phyloP scores from a whole-genome alignment of 2,329 filamentous ascomycete species.

The Epichloe sylvatica region DNA sequence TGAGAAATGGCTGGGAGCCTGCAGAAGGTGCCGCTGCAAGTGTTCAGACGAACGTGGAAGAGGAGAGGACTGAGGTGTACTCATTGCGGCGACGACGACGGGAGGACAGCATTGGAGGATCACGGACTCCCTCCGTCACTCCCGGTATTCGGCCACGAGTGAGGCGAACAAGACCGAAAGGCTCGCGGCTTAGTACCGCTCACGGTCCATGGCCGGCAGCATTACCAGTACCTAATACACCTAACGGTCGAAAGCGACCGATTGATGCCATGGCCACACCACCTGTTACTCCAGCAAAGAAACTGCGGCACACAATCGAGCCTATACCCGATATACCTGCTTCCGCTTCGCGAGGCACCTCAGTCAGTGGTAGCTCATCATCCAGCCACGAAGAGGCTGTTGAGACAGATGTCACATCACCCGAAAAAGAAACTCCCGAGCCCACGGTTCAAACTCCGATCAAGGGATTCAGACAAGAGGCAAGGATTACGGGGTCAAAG shows the following conservation, averaged over 20 bases:
- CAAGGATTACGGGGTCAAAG: slow-evolving; percentile 5
- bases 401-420: slow-evolving; percentile 35
- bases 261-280: slow-evolving; percentile 35
- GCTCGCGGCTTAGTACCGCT: slow-evolving; percentile 18
- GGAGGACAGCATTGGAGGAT: slow-evolving; percentile 36
- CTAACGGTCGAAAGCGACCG: slow-evolving; percentile 25
- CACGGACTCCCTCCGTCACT: slow-evolving; percentile 42
- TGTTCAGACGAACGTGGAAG: slow-evolving; percentile 40
- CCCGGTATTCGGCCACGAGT: slow-evolving; percentile 41
- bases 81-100: slow-evolving; percentile 40
- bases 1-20: slow-evolving; percentile 70
- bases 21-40: slow-evolving; percentile 31
- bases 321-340: slow-evolving; percentile 12
- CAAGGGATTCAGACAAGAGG: slow-evolving; percentile 7
- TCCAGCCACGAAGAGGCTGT: slow-evolving; percentile 16
- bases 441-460: slow-evolving; percentile 18
- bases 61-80: slow-evolving; percentile 35
- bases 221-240: slow-evolving; percentile 16
- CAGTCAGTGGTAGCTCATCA: slow-evolving; percentile 16
- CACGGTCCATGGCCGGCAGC: slow-evolving; percentile 19
- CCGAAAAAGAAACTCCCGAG: slow-evolving; percentile 33
- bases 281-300: slow-evolving; percentile 41
- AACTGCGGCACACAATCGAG: slow-evolving; percentile 22
- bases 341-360: slow-evolving; percentile 25
- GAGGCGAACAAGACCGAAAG: slow-evolving; percentile 24